A percentile compares a stretch with the other conserved stretches of the same genome.
These are phyloP conservation scores for Xylaria bambusicola DNA, from an alignment of 495 filamentous ascomycete species.

Conservation along the genomic window DNA sequence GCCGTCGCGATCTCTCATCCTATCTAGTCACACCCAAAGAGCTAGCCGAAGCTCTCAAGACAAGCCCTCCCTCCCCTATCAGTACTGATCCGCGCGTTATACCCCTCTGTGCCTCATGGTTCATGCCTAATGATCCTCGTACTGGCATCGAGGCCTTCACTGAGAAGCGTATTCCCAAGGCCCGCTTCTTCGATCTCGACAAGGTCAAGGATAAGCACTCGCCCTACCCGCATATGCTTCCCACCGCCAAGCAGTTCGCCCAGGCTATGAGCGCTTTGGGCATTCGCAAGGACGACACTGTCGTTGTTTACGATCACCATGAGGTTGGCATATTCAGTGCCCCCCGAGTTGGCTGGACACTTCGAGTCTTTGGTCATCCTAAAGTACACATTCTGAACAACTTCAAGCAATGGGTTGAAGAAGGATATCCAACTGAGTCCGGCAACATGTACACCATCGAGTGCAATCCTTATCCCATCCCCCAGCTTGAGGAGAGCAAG, in stretches of 20 bases:
- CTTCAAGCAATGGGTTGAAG: slow-evolving; percentile 84
- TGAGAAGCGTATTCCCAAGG: slow-evolving; percentile 74
- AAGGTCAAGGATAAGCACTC: slow-evolving; percentile 82
- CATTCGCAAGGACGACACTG: slow-evolving; percentile 78
- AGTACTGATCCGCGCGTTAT: slow-evolving; percentile 77
- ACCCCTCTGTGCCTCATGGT: slow-evolving; percentile 92
- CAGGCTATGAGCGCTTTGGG: slow-evolving; percentile 85
- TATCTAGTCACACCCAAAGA: slow-evolving; percentile 86
- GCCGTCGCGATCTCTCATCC: slow-evolving; percentile 60
- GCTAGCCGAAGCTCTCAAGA: slow-evolving; percentile 75
- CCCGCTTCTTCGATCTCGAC: slow-evolving; percentile 97
- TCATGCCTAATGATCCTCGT: slow-evolving; percentile 85
- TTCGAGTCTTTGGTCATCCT: slow-evolving; percentile 87
- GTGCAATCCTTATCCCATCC: slow-evolving; percentile 57
- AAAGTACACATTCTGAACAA: slow-evolving; percentile 91
- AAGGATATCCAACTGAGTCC: slow-evolving; percentile 76
- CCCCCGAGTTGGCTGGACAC: slow-evolving; percentile 89
- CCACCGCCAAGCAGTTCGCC: slow-evolving; percentile 74
- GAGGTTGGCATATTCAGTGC: slow-evolving; percentile 93
- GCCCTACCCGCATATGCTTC: slow-evolving; percentile 96
- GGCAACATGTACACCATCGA: slow-evolving; percentile 68
- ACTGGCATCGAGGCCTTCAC: slow-evolving; percentile 77
- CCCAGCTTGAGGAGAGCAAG: slow-evolving; percentile 49
- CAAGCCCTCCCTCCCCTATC: slow-evolving; percentile 71
- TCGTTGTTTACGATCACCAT: slow-evolving; percentile 89